Percentiles rank a stretch among this genome's conserved stretches.
phyloP scores from a whole-genome alignment of 768 basidiomycete species.

The Strobilomyces echinocephalus region DNA sequence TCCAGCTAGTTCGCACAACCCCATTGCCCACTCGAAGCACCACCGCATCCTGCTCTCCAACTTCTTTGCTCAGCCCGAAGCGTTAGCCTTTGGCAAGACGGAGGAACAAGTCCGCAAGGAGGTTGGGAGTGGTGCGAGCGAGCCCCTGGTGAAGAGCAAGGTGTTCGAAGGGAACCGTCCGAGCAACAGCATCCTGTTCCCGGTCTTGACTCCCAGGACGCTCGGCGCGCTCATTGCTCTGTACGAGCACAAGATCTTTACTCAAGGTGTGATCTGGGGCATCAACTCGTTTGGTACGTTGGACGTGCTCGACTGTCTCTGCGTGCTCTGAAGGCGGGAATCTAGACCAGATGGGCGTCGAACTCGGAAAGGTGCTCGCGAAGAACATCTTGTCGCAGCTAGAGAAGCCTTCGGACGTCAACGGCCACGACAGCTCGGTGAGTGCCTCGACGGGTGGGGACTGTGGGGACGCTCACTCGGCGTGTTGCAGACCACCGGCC shows the following conservation, averaged over 20 bases:
- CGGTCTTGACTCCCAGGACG: conserved; percentile 81
- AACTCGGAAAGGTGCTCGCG: conserved; percentile 94
- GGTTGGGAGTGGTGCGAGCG: conserved; percentile 64
- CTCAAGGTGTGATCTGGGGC: conserved; percentile 95
- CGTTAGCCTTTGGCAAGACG: conserved; percentile 95
- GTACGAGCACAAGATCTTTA: conserved; percentile 99
- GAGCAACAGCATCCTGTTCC: conserved; percentile 95
- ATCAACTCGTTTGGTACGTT: conserved; percentile 92
- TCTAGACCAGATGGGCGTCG: conserved; percentile 98
- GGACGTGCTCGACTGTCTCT: neutral
- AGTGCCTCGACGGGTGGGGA: conserved; percentile 9
- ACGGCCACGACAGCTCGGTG: conserved; percentile 84
- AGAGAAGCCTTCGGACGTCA: conserved; percentile 69
- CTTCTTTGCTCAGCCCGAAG: conserved; percentile 98
- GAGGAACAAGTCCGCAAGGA: conserved; percentile 80
- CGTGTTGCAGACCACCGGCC: conserved; percentile 71
- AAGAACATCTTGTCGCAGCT: conserved; percentile 94
- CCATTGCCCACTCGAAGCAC: conserved; percentile 80
- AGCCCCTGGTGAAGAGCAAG: conserved; percentile 90
- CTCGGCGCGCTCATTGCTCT: conserved; percentile 85
- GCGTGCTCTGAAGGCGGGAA: neutral
- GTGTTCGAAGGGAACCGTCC: conserved; percentile 97
- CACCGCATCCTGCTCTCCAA: conserved; percentile 97
- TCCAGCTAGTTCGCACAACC: conserved; percentile 86
- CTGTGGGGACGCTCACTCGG: conserved; percentile 1